A percentile compares a stretch with the other conserved stretches of the same genome.
Evolutionary conservation across 2,329 filamentous ascomycete species (phyloP).

Genomic region (Parastagonospora nodorum): DNA sequence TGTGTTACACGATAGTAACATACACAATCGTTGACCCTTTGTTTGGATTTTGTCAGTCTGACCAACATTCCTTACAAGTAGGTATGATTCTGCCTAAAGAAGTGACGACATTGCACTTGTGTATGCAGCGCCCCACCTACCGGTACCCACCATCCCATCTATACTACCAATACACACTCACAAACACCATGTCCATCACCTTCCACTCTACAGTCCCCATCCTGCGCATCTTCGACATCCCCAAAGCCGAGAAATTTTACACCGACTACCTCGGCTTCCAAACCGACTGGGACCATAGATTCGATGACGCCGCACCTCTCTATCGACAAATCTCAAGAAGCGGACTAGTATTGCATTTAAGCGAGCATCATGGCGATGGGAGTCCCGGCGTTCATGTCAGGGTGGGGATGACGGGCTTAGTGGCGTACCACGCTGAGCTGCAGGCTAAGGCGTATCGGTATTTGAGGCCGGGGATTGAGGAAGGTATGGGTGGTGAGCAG

Average conservation of each 20-base stretch:
- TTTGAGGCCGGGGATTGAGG: constrained; percentile 9
- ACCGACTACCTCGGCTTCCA: constrained; percentile 8
- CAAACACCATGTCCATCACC: constrained; percentile 1
- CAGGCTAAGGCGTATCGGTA: constrained; percentile 7
- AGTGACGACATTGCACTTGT: too few relatives aligned
- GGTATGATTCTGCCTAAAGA: too few relatives aligned
- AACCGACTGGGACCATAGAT: constrained; percentile 5
- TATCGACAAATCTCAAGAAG: constrained; percentile 9
- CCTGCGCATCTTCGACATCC: constrained; percentile 7
- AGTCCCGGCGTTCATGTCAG: constrained; percentile 10
- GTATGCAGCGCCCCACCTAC: background rate
- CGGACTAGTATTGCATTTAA: constrained; percentile 6
- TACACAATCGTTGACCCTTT: too few relatives aligned
- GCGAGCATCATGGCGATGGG: constrained; percentile 10
- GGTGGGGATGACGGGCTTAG: constrained; percentile 6
- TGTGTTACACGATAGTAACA: too few relatives aligned
- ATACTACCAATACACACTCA: background rate
- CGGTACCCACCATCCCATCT: background rate
- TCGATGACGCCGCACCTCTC: constrained; percentile 3
- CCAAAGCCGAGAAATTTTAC: constrained; percentile 9
- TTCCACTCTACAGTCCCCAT: constrained; percentile 6
- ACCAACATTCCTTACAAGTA: too few relatives aligned
- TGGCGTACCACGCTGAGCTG: constrained; percentile 8
- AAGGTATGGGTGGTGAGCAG: constrained; percentile 1
- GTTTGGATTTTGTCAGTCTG: too few relatives aligned